Base-by-base conservation (phyloP, 768 basidiomycete species). In the Cystobasidium onofrii region DNA sequence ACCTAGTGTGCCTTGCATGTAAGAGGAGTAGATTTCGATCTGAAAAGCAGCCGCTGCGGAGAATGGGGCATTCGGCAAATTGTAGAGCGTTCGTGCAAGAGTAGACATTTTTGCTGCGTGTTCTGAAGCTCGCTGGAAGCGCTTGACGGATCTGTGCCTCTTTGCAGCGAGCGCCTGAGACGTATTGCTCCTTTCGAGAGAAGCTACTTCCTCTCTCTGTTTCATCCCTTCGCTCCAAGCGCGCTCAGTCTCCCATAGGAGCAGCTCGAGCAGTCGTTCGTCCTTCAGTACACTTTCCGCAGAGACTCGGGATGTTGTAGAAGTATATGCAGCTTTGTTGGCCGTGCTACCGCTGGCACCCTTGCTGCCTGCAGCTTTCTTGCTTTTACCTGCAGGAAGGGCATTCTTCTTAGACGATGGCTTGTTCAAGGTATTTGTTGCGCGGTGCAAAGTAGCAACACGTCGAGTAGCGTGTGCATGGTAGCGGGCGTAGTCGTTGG, bases 161-260 rank as follows among this genome's bases (percentile, higher is more conserved):
- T 89, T 86, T 74, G 89, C 83, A 18, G 87, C 33, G 85, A 83
- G 18, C 87, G 84, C 17, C 84, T 84, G 25, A 83, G 82, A 57
- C 84, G 80, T 78, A 86, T 86, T 23, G 92, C 88, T 44, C 15
- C 55, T 9, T 29, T 71, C 69, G n/a, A 71, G 50, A 13, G 39
- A 39, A 18, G 69, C 69, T n/a, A 60, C n/a, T 44, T 55, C 52
- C 41, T 71, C 69, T 31, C 69, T 12, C 29, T 36, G 20, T n/a
- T 39, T 31, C 69, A 71, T 33, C 1, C 52, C 69, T 81, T 92
- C 87, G 0, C 90, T 88, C 88, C 92, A 92, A 34, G 92, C 90
- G 54, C 95, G 87, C 80, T 98, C 95, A 10, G 92, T 87, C 80
- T 96, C 92, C 78, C 93, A 88, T 10, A 97, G 84, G 57, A 93